Evolutionary conservation across 2,329 filamentous ascomycete genomes (phyloP).

Genomic region (Trichoderma semiorbis): DNA sequence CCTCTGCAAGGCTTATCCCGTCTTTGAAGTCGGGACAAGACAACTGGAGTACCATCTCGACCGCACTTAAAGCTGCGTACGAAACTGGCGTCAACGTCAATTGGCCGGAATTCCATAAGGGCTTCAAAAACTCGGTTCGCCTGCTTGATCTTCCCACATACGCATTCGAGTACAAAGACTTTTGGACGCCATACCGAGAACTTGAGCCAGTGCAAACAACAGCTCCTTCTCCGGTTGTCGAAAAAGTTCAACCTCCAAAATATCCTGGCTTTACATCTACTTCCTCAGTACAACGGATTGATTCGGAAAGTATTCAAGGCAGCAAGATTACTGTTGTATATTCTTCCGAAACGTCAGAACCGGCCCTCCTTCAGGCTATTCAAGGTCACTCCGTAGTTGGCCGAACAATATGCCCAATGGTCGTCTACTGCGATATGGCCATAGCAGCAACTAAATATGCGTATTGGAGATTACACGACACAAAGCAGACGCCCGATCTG

Average conservation of each 20-base stretch:
- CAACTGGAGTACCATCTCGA: neutral
- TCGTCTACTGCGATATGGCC: neutral
- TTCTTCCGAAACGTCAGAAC: neutral
- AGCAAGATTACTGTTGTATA: neutral
- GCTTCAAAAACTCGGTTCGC: neutral
- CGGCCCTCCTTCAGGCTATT: neutral
- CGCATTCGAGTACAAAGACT: neutral
- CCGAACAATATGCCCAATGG: neutral
- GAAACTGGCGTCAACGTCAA: neutral
- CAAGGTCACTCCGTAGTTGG: neutral
- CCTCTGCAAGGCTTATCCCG: neutral
- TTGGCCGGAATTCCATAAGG: neutral
- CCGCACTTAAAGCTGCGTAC: neutral
- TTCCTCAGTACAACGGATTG: neutral
- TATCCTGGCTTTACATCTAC: neutral
- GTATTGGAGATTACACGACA: neutral
- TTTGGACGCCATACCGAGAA: neutral
- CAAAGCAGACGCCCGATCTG: neutral
- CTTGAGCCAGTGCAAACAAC: neutral
- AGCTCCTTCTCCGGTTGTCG: neutral
- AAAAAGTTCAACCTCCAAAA: neutral
- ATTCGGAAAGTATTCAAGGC: neutral
- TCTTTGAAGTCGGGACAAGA: neutral
- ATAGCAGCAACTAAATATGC: neutral
- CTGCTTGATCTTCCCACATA: neutral